Percentiles rank a stretch among this genome's conserved stretches.
Evolutionary conservation across 106 monocot species (phyloP).

Genomic region (Cymbidium sinense): DNA sequence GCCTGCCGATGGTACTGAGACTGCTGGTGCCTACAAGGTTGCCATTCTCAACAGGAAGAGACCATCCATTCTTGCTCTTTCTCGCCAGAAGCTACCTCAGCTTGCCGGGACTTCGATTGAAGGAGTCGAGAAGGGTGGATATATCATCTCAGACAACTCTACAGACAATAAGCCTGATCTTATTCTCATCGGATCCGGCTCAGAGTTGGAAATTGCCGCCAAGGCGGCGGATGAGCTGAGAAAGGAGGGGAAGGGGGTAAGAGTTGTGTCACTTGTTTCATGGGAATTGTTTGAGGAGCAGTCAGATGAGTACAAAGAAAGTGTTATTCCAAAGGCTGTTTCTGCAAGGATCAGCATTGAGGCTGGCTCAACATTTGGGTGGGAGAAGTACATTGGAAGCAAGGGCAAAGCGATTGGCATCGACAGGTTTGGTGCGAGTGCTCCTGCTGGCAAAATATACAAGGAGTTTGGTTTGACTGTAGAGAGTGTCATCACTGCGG

Average conservation of each 20-base stretch:
- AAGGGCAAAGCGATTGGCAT: conserved; percentile 75
- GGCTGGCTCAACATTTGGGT: conserved; percentile 60
- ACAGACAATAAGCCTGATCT: conserved; percentile 52
- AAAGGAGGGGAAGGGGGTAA: conserved; percentile 55
- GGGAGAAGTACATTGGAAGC: conserved; percentile 54
- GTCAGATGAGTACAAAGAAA: conserved; percentile 63
- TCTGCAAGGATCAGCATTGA: conserved; percentile 64
- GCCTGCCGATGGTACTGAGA: conserved; percentile 74
- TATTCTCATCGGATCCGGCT: conserved; percentile 60
- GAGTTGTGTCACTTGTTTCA: conserved; percentile 60
- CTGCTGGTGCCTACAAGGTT: conserved; percentile 65
- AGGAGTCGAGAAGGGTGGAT: conserved; percentile 74
- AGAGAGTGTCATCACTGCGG: conserved; percentile 50
- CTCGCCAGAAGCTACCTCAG: conserved; percentile 67
- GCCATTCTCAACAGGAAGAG: conserved; percentile 58
- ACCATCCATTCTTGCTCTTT: conserved; percentile 62
- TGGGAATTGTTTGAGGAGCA: conserved; percentile 84
- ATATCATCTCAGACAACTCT: conserved; percentile 64
- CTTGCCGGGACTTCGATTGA: conserved; percentile 65
- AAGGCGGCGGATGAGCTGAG: conserved; percentile 68
- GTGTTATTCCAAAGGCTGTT: conserved; percentile 45
- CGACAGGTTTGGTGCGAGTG: conserved; percentile 70
- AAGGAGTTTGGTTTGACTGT: conserved; percentile 61
- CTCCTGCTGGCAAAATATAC: conserved; percentile 69
- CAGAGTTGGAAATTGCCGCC: conserved; percentile 71